Conservation (phyloP, 1,284 basidiomycete genomes). For the Sanghuangporus sanghuang region DNA sequence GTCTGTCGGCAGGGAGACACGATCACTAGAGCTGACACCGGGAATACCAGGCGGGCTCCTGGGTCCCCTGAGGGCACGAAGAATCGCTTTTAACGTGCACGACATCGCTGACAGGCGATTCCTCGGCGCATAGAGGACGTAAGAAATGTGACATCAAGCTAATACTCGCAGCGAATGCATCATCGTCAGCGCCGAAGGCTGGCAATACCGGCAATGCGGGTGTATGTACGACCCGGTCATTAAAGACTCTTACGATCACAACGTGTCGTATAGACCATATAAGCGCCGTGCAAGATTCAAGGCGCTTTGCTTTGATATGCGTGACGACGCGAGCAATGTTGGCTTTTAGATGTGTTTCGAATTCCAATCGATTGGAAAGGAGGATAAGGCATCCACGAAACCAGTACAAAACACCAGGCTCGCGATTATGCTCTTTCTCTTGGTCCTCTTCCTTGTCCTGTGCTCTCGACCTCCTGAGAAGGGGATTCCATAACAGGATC, state of each 20-base stretch:
- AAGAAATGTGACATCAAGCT: background rate
- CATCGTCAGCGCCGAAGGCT: constrained; percentile 5
- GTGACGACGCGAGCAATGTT: background rate
- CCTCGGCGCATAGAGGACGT: background rate
- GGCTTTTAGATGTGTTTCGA: background rate
- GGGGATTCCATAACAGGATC: background rate
- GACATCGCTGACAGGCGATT: background rate
- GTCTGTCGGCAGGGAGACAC: background rate
- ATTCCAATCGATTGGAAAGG: background rate
- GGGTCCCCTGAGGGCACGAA: background rate
- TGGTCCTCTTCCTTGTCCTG: background rate
- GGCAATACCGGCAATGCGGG: background rate
- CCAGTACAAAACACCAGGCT: background rate
- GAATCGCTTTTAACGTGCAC: background rate
- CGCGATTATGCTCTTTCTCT: background rate
- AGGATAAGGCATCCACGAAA: background rate
- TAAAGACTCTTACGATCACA: background rate
- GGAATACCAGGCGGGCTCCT: background rate
- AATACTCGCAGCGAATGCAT: background rate
- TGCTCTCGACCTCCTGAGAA: background rate
- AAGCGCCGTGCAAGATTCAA: background rate
- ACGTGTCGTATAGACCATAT: constrained; percentile 7
- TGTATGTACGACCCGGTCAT: background rate
- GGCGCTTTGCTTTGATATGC: background rate
- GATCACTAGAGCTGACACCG: background rate